Conservation (phyloP, 768 basidiomycete genomes). For the Hypholoma fasciculare region DNA sequence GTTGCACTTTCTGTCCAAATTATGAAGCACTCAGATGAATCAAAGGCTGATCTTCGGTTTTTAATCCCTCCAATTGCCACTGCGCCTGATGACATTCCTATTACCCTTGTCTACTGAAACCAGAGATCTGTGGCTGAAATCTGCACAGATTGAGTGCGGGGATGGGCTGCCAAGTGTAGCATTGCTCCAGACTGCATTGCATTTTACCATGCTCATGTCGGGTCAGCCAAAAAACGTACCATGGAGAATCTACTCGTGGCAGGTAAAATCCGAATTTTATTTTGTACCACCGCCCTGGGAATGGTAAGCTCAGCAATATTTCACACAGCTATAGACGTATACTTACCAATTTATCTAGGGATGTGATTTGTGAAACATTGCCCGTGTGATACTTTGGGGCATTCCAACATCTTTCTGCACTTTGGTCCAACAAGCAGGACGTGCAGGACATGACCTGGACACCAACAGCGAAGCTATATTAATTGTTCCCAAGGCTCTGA, state of each 20-base stretch:
- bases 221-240: slow-evolving; percentile 17
- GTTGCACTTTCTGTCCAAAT: slow-evolving; percentile 22
- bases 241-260: slow-evolving; percentile 9
- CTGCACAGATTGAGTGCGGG: slow-evolving; percentile 10
- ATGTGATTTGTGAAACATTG: slow-evolving; percentile 17
- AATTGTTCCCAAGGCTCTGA: neutral
- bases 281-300: slow-evolving; percentile 25
- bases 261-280: slow-evolving; percentile 18
- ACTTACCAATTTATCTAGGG: slow-evolving; percentile 6
- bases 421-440: slow-evolving; percentile 4
- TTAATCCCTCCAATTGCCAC: slow-evolving; percentile 16
- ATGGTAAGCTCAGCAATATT: slow-evolving; percentile 20
- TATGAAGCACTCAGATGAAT: slow-evolving; percentile 17
- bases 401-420: slow-evolving; percentile 8
- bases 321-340: neutral
- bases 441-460: slow-evolving; percentile 6
- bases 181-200: slow-evolving; percentile 14
- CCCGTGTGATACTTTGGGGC: slow-evolving; percentile 5
- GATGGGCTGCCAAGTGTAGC: slow-evolving; percentile 16
- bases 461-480: slow-evolving; percentile 6
- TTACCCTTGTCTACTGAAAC: slow-evolving; percentile 22
- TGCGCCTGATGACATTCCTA: slow-evolving; percentile 13
- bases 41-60: slow-evolving; percentile 24
- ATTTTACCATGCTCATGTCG: slow-evolving; percentile 24
- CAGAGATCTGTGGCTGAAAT: slow-evolving; percentile 11